These are phyloP conservation scores for Handroanthus guayacan DNA, from an alignment of 257 asterid species.

Conservation along the genomic window DNA sequence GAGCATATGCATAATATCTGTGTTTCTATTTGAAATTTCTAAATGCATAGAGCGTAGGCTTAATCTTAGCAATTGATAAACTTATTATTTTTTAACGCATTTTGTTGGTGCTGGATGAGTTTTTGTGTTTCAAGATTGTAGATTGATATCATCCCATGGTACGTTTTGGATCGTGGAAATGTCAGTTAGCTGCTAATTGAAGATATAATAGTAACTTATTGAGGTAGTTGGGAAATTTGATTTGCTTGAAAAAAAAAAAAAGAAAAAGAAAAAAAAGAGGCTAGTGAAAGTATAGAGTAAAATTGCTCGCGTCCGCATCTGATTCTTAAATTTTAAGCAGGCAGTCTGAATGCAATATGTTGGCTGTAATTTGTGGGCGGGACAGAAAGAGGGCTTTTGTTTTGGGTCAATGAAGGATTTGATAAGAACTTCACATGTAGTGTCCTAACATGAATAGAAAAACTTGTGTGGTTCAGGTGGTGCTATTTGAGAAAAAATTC, in stretches of 20 bases:
- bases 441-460: not conserved
- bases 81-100: not conserved
- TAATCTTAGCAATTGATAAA: not conserved
- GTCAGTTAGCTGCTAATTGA: constrained; percentile 36
- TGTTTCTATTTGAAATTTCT: not conserved
- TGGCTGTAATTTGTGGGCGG: not conserved
- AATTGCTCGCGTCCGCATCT: not conserved
- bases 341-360: constrained; percentile 1
- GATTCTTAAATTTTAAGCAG: not conserved
- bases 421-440: not conserved
- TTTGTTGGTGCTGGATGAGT: constrained; percentile 8
- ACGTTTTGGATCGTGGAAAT: constrained; percentile 17
- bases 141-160: constrained; percentile 19
- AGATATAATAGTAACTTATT: constrained; percentile 7
- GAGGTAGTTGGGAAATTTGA: not conserved
- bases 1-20: constrained; percentile 8
- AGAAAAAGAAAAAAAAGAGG: not conserved
- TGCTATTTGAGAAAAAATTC: too few species aligned
- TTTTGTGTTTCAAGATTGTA: constrained; percentile 23
- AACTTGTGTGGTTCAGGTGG: not conserved
- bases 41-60: not conserved
- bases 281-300: not conserved
- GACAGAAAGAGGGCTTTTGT: not conserved
- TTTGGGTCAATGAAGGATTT: not conserved
- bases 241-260: not conserved